Evolutionary conservation across 495 filamentous ascomycete species (phyloP), one percentile per base, ranked within the genome.

Genomic region (Podospora pseudoanserina): DNA sequence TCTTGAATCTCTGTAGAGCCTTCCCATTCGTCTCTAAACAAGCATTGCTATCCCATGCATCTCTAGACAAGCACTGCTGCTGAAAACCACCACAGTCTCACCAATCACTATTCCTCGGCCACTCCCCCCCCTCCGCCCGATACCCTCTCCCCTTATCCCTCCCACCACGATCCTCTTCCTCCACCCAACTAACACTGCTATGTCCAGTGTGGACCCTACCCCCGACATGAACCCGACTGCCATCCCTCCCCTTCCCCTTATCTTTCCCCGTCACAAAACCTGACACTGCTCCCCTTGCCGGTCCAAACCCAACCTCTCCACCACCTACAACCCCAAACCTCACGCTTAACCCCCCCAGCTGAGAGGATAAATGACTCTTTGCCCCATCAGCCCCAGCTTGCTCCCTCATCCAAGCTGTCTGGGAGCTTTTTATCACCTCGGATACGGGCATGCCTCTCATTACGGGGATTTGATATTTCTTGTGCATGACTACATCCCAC

Each of bases 381-480:
- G 72, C 75, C 53, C 70, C 72, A 49, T 77, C 75, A 0, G 71
- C 65, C 3, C 57, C 72, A 0, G 69, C 69, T 2, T 68, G 54
- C n/a, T 73, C 72, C 6, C 74, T 57, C 49, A 74, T 20, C 44
- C 64, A 74, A 0, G 19, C n/a, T 30, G 75, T 74, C 67, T 77
- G 75, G 9, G 72, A 26, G 59, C 68, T 72, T 69, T 77, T 77
- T 56, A 74, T 68, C 57, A 74, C 13, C 65, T 77, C 61, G 65
- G 7, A 61, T 9, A 7, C 64, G 30, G 30, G 63, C 16, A 64
- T 58, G 15, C 63, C 27, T 3, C 75, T 70, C 66, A 77, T 70
- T 19, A 77, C 75, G 56, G 75, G 75, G 53, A 77, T 67, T 49
- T 54, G n/a, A 5, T 67, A 58, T 16, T 7, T 5, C 0, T 39